Base-by-base conservation (phyloP, 768 basidiomycete species). In the Leccinellum albellum region DNA sequence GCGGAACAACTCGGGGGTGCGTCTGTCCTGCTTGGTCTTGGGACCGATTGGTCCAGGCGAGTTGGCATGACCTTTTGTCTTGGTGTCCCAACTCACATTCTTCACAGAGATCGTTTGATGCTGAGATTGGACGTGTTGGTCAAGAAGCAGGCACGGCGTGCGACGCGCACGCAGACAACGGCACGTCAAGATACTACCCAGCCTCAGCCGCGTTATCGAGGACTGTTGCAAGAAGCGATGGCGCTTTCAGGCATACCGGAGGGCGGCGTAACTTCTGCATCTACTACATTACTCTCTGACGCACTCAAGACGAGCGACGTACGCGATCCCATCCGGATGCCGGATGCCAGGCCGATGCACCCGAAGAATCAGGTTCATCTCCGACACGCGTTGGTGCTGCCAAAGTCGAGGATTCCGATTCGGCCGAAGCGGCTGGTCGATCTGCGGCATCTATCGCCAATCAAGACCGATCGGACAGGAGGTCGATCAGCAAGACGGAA, bases 311-410 rank as follows among this genome's bases (percentile, higher is more conserved):
- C 48, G 17, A 14, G 29, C 15, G 17, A 33, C 24, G 67, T 70
- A 15, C 80, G 86, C 3, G 79, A 76, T 5, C 86, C 85, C 1
- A 76, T 89, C 14, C 63, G 69, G 14, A 81, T 77, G 40, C 79
- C 78, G 1, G 56, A 74, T 14, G 76, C 81, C 0, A 79, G 75
- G 60, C 59, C 70, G 1, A 70, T 73, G 12, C 81, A 78, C 55
- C 87, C 87, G 0, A 89, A 83, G 70, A 87, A 89, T 29, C 76
- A 84, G 17, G 86, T 90, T 3, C 72, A 78, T 20, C 76, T 91
- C 10, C 78, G 86, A 33, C 84, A 79, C 13, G 79, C 82, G 2
- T 80, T 84, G 0, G 65, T 71, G 4, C 69, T 69, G 37, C 55
- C 50, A 21, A 56, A 64, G 9, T 78, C 79, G 2, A 70, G 74